Evolutionary conservation across 1,139 yeast genomes (phyloP).

Genomic region (Yamadazyma dendronema): DNA sequence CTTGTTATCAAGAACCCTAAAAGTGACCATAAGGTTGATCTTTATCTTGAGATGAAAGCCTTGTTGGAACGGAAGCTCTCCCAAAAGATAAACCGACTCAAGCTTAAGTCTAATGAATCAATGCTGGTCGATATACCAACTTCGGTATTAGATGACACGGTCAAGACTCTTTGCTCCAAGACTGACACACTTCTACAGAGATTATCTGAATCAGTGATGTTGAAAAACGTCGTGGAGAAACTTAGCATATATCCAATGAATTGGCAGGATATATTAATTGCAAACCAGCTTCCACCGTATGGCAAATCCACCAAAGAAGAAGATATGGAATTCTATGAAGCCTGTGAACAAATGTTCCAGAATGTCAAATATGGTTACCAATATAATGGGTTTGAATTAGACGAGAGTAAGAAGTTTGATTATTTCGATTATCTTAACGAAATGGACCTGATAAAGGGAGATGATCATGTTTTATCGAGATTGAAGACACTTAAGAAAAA

Average conservation of each 20-base stretch:
- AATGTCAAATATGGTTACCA: slow-evolving; percentile 10
- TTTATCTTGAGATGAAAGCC: slow-evolving; percentile 41
- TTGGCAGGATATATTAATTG: slow-evolving; percentile 17
- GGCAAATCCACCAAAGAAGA: not conserved
- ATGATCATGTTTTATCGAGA: not conserved
- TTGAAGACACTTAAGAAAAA: not conserved
- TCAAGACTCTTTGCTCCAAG: slow-evolving; percentile 22
- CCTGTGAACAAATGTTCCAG: slow-evolving; percentile 11
- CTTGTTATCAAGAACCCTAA: slow-evolving; percentile 1
- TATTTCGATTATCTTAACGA: slow-evolving; percentile 4
- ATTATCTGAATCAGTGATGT: slow-evolving; percentile 2
- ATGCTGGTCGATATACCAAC: slow-evolving; percentile 21
- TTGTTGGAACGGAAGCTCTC: slow-evolving; percentile 32
- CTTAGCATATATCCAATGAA: slow-evolving; percentile 3
- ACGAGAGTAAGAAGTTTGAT: slow-evolving; percentile 5
- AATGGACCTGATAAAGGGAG: not conserved
- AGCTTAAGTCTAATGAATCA: slow-evolving; percentile 8
- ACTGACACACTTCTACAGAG: slow-evolving; percentile 15
- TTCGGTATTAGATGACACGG: slow-evolving; percentile 18
- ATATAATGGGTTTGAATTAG: slow-evolving; percentile 10
- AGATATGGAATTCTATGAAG: slow-evolving; percentile 8
- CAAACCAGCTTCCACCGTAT: slow-evolving; percentile 4
- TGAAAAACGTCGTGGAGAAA: not conserved
- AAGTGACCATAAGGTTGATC: slow-evolving; percentile 28
- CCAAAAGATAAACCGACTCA: slow-evolving; percentile 15